Base-by-base conservation (phyloP, 1,284 basidiomycete genomes). In the Pholiota adiposa region DNA sequence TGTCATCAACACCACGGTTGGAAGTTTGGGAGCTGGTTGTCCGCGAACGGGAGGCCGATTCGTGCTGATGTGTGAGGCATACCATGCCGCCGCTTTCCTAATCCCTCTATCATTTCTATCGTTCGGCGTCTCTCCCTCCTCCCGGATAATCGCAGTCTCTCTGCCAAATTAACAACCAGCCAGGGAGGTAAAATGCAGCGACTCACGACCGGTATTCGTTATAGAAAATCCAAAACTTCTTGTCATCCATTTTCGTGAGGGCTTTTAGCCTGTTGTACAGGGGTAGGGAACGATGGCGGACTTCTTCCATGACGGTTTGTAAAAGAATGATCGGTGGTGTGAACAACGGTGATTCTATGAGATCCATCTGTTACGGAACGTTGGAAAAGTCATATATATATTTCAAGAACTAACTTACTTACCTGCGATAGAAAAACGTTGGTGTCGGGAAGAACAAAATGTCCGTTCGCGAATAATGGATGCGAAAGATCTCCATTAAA, bases 251-350 rank as follows among this genome's bases (percentile, higher is more conserved):
- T 63, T 86, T 89, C 27, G 90, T 81, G 34, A 98, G 79, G 1
- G 90, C 86, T 67, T 93, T 94, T 59, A 98, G 81, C 25, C 95
- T 89, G 72, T 97, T 98, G 77, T 94, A 96, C 16, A 99, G 80
- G 0, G 97, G 97, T 31, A 99, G 76, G 0, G 94, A 96, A 27
- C 97, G 86, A 74, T 99, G 97, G 57, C 97, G 84, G 60, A 98
- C 95, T 84, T 99, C 97, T 66, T 97, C 94, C 51, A 98, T 79
- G 1, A 98, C 96, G 0, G 97, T 99, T 74, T 99, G 97, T 1
- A 98, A 84, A 11, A 99, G 80, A 54, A 99, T 89, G 56, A 97
- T 86, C 0, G 93, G 92, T 0, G 92, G 80, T 0, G 77, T 82
- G 64, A 97, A 93, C 1, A 89, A 76, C 4, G 79, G 73, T 0